Evolutionary conservation across 2,329 filamentous ascomycete species (phyloP).

Genomic region (Parascedosporium putredinis): DNA sequence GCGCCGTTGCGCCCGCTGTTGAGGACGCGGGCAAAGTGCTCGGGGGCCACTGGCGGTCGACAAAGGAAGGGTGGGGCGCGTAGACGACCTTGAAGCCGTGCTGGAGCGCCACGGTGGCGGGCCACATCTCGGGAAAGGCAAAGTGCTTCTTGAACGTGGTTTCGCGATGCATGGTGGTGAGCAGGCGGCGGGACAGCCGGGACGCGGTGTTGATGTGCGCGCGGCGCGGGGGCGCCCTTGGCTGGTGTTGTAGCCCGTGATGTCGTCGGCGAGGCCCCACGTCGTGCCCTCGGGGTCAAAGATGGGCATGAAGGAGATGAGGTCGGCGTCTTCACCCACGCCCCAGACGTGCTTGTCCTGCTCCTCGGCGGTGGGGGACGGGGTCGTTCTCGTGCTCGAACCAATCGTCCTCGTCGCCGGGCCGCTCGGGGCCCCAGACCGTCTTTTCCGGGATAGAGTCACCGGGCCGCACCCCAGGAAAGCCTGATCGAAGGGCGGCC

Average conservation of each 20-base stretch:
- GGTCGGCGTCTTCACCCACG: constrained; percentile 79
- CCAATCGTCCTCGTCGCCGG: constrained; percentile 56
- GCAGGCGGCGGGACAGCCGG: constrained; percentile 68
- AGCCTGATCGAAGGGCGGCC: constrained; percentile 26
- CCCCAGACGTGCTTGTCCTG: constrained; percentile 81
- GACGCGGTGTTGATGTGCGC: constrained; percentile 83
- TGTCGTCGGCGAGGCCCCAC: constrained; percentile 73
- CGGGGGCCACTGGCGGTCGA: constrained; percentile 78
- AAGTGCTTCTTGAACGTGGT: constrained; percentile 76
- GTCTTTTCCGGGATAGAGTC: constrained; percentile 38
- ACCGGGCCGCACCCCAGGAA: constrained; percentile 30
- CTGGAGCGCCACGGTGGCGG: constrained; percentile 74
- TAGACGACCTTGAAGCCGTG: constrained; percentile 91
- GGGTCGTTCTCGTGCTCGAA: constrained; percentile 66
- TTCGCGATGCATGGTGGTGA: constrained; percentile 83
- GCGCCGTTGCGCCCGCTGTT: constrained; percentile 71
- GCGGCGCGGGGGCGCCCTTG: constrained; percentile 58
- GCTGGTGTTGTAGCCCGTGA: constrained; percentile 67
- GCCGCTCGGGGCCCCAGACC: constrained; percentile 77
- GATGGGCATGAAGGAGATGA: constrained; percentile 84
- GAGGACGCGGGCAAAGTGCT: constrained; percentile 67
- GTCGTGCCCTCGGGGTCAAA: constrained; percentile 82
- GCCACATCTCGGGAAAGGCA: constrained; percentile 97
- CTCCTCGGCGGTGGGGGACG: constrained; percentile 56
- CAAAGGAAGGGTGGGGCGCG: constrained; percentile 78